Percentiles rank a stretch among this genome's conserved stretches.
Evolutionary conservation across 2,329 filamentous ascomycete genomes (phyloP).

Genomic region (Cercospora sp.): DNA sequence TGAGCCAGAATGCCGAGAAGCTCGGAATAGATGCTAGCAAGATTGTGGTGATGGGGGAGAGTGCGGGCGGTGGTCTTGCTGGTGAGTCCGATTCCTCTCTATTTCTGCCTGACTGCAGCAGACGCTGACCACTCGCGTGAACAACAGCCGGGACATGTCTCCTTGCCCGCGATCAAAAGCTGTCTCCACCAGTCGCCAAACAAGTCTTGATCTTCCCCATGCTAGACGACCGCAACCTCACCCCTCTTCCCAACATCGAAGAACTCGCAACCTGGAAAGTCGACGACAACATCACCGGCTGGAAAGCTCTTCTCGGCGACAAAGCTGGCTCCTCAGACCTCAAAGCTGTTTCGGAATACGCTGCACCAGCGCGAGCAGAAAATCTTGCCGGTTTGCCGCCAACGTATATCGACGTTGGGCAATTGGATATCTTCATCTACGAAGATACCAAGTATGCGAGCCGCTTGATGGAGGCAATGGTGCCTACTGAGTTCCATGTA

Average conservation of each 20-base stretch:
- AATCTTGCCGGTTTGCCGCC: constrained; percentile 42
- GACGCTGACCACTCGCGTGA: not conserved
- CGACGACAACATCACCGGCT: constrained; percentile 44
- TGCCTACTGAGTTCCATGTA: constrained; percentile 47
- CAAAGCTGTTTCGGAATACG: constrained; percentile 26
- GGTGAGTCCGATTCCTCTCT: not conserved
- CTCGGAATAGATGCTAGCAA: constrained; percentile 17
- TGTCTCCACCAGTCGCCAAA: constrained; percentile 26
- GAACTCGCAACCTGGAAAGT: constrained; percentile 41
- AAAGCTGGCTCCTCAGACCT: constrained; percentile 20
- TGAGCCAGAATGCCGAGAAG: constrained; percentile 17
- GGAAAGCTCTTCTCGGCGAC: constrained; percentile 44
- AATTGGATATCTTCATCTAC: constrained; percentile 48
- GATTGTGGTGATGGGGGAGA: constrained; percentile 24
- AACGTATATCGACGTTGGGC: constrained; percentile 47
- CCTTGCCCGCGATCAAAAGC: constrained; percentile 27
- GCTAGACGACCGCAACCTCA: constrained; percentile 47
- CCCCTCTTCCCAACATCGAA: constrained; percentile 39
- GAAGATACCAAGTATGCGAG: constrained; percentile 45
- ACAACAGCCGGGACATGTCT: constrained; percentile 25
- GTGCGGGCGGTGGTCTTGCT: constrained; percentile 23
- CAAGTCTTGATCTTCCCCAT: constrained; percentile 50
- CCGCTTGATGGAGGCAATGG: constrained; percentile 43
- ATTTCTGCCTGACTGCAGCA: not conserved
- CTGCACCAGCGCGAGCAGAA: constrained; percentile 28